A percentile compares a stretch with the other conserved stretches of the same genome.
Conservation (phyloP, 2,329 filamentous ascomycete genomes). For the Tolypocladium ophioglossoides region DNA sequence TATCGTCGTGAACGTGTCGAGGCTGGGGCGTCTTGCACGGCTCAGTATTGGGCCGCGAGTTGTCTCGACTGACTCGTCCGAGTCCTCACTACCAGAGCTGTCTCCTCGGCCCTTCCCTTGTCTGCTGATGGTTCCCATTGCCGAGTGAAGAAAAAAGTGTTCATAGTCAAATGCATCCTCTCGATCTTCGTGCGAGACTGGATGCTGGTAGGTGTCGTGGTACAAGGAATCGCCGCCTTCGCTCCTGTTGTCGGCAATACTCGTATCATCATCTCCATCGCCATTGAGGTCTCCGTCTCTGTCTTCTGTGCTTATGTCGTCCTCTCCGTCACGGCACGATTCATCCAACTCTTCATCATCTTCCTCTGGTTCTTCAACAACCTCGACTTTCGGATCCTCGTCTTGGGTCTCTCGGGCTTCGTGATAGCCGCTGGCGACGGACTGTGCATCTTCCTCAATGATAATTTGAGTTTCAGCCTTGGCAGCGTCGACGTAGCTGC, state of each 20-base stretch:
- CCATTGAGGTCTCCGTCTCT: constrained; percentile 1
- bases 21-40: constrained; percentile 31
- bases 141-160: constrained; percentile 88
- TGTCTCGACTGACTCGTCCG: constrained; percentile 52
- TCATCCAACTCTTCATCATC: not conserved
- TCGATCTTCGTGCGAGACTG: constrained; percentile 78
- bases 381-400: not conserved
- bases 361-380: not conserved
- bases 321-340: not conserved
- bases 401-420: constrained; percentile 1
- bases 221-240: constrained; percentile 56
- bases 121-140: constrained; percentile 65
- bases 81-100: constrained; percentile 44
- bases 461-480: constrained; percentile 5
- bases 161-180: constrained; percentile 95
- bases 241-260: constrained; percentile 30
- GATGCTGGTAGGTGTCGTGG: constrained; percentile 47
- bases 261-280: constrained; percentile 13
- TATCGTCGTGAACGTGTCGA: constrained; percentile 30
- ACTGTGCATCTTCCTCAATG: not conserved
- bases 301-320: not conserved
- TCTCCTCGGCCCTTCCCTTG: constrained; percentile 13
- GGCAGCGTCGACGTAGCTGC: not conserved
- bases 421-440: not conserved
- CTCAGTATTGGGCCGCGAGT: constrained; percentile 34